phyloP scores from a whole-genome alignment of 2,329 filamentous ascomycete species.

The Cytospora piceae region DNA sequence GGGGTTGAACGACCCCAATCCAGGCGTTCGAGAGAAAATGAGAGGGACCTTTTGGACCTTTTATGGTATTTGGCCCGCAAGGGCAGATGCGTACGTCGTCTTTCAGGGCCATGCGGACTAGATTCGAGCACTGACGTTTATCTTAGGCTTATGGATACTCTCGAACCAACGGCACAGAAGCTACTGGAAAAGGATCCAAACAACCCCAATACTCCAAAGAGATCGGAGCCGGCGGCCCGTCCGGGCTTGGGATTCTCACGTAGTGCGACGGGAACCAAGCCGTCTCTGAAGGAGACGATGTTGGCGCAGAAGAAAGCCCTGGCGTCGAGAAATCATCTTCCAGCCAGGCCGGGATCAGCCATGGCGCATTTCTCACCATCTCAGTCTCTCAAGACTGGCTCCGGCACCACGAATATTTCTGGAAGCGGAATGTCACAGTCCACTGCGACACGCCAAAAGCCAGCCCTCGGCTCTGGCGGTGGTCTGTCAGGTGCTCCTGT shows the following conservation, averaged over 20 bases:
- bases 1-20: conserved; percentile 86
- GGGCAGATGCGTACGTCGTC: conserved; percentile 69
- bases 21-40: conserved; percentile 84
- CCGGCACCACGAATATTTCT: conserved; percentile 41
- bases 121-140: conserved; percentile 30
- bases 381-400: conserved; percentile 46
- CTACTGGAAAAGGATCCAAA: conserved; percentile 80
- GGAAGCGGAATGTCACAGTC: conserved; percentile 38
- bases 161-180: conserved; percentile 79
- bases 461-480: conserved; percentile 56
- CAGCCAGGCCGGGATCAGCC: conserved; percentile 63
- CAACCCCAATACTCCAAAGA: conserved; percentile 74
- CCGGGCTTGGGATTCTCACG: conserved; percentile 65
- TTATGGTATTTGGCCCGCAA: conserved; percentile 74
- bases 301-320: conserved; percentile 76
- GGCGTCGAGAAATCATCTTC: conserved; percentile 53
- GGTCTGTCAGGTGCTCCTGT: conserved; percentile 66
- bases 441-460: conserved; percentile 46
- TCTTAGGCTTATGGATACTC: conserved; percentile 71
- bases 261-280: conserved; percentile 63
- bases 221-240: conserved; percentile 53
- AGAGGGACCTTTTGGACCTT: conserved; percentile 87
- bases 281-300: conserved; percentile 80
- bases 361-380: conserved; percentile 65
- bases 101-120: background rate